Percentiles rank a stretch among this genome's conserved stretches.
These are phyloP conservation scores for Candida railenensis DNA, from an alignment of 805 yeast genomes.

Conservation along the genomic window DNA sequence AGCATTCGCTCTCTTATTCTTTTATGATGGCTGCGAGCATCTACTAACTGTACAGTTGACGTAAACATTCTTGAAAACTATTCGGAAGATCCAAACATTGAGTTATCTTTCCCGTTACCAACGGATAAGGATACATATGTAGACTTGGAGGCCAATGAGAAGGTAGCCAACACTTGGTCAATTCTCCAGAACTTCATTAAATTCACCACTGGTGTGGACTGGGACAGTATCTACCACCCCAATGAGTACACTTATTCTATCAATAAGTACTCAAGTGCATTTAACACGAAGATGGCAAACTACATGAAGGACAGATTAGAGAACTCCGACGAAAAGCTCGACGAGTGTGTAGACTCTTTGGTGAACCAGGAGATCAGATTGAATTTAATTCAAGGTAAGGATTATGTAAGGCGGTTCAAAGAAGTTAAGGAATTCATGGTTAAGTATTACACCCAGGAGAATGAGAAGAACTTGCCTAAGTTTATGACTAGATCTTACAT, in stretches of 20 bases:
- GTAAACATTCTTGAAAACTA: slow-evolving; percentile 39
- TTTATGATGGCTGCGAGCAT: no score
- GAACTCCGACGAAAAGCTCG: slow-evolving; percentile 30
- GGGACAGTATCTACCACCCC: slow-evolving; percentile 28
- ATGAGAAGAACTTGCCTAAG: slow-evolving; percentile 35
- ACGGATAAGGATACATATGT: slow-evolving; percentile 31
- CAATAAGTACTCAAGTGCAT: slow-evolving; percentile 28
- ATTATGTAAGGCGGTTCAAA: slow-evolving; percentile 29
- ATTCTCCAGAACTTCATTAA: slow-evolving; percentile 31
- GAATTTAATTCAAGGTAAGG: slow-evolving; percentile 33
- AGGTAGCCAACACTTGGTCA: slow-evolving; percentile 20
- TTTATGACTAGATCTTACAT: slow-evolving; percentile 25
- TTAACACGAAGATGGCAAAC: slow-evolving; percentile 23
- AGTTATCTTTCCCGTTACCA: slow-evolving; percentile 39
- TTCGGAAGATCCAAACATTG: slow-evolving; percentile 26
- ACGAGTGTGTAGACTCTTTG: slow-evolving; percentile 33
- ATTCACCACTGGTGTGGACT: slow-evolving; percentile 26
- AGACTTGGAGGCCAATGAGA: slow-evolving; percentile 27
- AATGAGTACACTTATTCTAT: slow-evolving; percentile 35
- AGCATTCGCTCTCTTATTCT: no score
- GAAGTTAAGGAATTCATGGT: slow-evolving; percentile 41
- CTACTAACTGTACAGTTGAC: slow-evolving; percentile 20
- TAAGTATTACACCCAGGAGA: slow-evolving; percentile 32
- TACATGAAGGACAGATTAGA: slow-evolving; percentile 35
- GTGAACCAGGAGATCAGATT: slow-evolving; percentile 37